phyloP scores from a whole-genome alignment of 2,329 filamentous ascomycete genomes.

The Geosmithia morbida region DNA sequence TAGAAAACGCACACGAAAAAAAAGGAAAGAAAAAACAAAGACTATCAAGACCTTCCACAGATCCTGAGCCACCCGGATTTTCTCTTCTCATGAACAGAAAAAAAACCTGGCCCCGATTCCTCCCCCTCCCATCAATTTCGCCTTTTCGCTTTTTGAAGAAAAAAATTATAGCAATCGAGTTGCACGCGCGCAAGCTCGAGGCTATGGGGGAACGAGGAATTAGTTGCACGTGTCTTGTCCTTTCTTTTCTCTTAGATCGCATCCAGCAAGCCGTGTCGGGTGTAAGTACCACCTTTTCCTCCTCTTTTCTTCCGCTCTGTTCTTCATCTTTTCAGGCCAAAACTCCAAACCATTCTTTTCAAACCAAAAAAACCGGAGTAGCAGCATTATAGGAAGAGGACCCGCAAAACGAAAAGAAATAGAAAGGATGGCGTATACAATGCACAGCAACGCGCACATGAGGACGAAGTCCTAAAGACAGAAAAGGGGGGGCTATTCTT shows the following conservation, averaged over 20 bases:
- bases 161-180: not conserved
- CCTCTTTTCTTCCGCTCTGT: too few species aligned
- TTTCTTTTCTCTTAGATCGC: not conserved
- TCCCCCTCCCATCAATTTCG: not conserved
- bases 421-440: not conserved
- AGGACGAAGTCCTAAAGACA: not conserved
- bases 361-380: too few species aligned
- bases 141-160: not conserved
- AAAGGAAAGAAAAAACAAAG: slow-evolving; percentile 6
- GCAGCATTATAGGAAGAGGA: too few species aligned
- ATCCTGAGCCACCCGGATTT: not conserved
- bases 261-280: too few species aligned
- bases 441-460: not conserved
- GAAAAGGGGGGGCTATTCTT: not conserved
- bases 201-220: not conserved
- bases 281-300: too few species aligned
- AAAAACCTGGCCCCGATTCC: not conserved
- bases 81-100: not conserved
- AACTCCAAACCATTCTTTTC: too few species aligned
- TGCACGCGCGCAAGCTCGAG: not conserved
- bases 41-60: slow-evolving; percentile 1
- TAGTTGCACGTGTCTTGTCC: not conserved
- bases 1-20: not conserved
- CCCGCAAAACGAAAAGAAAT: too few species aligned
- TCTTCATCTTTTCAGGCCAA: too few species aligned